A percentile compares a stretch with the other conserved stretches of the same genome.
phyloP scores from a whole-genome alignment of 2,329 filamentous ascomycete genomes.

The Pseudodiploospora longispora region DNA sequence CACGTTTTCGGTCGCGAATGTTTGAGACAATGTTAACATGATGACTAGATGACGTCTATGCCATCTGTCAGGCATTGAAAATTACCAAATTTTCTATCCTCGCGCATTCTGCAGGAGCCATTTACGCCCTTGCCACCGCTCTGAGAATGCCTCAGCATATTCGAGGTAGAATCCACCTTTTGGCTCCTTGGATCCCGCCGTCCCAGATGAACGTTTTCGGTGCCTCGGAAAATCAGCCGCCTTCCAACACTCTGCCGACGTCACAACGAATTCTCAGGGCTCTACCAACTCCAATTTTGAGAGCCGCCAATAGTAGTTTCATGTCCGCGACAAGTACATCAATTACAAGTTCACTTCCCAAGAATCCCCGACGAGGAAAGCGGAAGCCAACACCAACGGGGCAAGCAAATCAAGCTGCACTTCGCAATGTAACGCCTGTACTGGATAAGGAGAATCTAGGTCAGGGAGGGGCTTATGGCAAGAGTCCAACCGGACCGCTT shows the following conservation, averaged over 20 bases:
- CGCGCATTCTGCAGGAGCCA: slow-evolving; percentile 94
- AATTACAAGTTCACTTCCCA: slow-evolving; percentile 70
- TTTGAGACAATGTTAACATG: slow-evolving; percentile 17
- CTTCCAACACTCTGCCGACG: slow-evolving; percentile 79
- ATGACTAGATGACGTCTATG: slow-evolving; percentile 65
- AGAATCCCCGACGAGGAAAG: slow-evolving; percentile 52
- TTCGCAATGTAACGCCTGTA: slow-evolving; percentile 27
- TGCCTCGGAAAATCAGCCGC: slow-evolving; percentile 63
- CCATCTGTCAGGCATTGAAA: slow-evolving; percentile 84
- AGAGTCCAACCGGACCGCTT: slow-evolving; percentile 15
- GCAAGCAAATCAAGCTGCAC: slow-evolving; percentile 27
- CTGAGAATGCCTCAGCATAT: slow-evolving; percentile 95
- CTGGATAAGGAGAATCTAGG: slow-evolving; percentile 44
- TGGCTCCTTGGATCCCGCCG: slow-evolving; percentile 95
- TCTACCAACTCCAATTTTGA: slow-evolving; percentile 81
- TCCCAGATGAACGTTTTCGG: slow-evolving; percentile 81
- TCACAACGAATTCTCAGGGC: slow-evolving; percentile 86
- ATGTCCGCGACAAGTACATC: slow-evolving; percentile 87
- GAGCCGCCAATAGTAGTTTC: slow-evolving; percentile 91
- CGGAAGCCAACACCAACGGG: slow-evolving; percentile 40
- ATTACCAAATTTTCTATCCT: slow-evolving; percentile 95
- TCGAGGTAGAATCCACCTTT: slow-evolving; percentile 82
- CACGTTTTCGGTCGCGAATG: not conserved
- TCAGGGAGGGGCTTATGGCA: slow-evolving; percentile 17
- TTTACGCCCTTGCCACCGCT: slow-evolving; percentile 92